Percentiles rank a stretch among this genome's conserved stretches.
Evolutionary conservation across 2,329 filamentous ascomycete species (phyloP).

Genomic region (Cladosporium sp.): DNA sequence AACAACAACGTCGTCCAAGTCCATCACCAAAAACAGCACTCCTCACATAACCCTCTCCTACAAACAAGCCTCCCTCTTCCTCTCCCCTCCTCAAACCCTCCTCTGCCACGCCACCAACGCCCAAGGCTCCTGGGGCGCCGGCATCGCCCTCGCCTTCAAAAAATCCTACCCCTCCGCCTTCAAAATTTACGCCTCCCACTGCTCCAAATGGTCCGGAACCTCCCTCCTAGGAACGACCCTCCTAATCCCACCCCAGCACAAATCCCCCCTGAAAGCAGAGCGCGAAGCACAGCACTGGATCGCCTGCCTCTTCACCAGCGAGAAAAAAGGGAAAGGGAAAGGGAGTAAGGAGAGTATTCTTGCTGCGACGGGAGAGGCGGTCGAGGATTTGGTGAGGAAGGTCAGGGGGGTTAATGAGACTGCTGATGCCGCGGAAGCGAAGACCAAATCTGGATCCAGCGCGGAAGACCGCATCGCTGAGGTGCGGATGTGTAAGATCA

Average conservation of each 20-base stretch:
- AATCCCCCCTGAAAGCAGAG: slow-evolving; percentile 35
- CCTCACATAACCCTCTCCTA: slow-evolving; percentile 22
- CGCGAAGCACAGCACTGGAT: slow-evolving; percentile 61
- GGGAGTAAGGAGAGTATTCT: slow-evolving; percentile 49
- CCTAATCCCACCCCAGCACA: slow-evolving; percentile 53
- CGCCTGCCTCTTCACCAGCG: slow-evolving; percentile 60
- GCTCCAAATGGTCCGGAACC: slow-evolving; percentile 35
- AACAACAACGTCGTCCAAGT: too few relatives aligned
- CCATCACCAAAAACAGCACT: neutral
- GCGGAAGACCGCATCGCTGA: slow-evolving; percentile 32
- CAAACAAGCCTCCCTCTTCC: slow-evolving; percentile 52
- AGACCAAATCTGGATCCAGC: neutral
- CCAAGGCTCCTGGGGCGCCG: slow-evolving; percentile 57
- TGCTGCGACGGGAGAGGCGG: slow-evolving; percentile 49
- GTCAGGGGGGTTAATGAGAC: slow-evolving; percentile 36
- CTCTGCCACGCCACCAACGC: slow-evolving; percentile 63
- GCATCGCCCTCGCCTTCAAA: slow-evolving; percentile 57
- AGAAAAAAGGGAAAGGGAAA: slow-evolving; percentile 47
- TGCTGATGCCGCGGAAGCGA: slow-evolving; percentile 16
- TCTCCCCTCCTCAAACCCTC: slow-evolving; percentile 50
- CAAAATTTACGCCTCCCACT: slow-evolving; percentile 50
- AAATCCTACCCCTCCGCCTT: slow-evolving; percentile 53
- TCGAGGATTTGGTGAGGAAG: slow-evolving; percentile 50
- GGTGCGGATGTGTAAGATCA: slow-evolving; percentile 57
- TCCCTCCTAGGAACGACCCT: slow-evolving; percentile 49